Evolutionary conservation across 768 basidiomycete species (phyloP).

Genomic region (Russula foetens): DNA sequence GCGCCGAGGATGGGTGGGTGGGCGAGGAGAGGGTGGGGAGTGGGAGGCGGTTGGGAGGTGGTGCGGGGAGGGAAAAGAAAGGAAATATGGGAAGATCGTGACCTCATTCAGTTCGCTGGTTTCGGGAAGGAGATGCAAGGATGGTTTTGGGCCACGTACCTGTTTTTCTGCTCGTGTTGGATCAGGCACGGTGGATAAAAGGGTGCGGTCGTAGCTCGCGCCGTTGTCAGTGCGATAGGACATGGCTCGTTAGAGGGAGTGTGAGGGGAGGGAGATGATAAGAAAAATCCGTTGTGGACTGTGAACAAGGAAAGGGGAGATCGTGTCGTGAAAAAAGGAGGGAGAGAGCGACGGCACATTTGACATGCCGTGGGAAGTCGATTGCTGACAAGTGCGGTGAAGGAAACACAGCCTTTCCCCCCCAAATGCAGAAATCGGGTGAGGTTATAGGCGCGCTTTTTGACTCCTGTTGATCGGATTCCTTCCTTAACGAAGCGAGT

Average conservation of each 20-base stretch:
- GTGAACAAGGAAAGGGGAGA: no score
- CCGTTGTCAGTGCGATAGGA: not conserved
- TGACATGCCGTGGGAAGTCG: not conserved
- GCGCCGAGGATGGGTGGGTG: no score
- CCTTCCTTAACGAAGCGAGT: no score
- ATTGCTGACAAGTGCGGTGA: no score
- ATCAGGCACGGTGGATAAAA: constrained; percentile 26
- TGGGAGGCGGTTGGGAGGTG: not conserved
- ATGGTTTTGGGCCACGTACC: constrained; percentile 17
- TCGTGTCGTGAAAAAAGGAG: no score
- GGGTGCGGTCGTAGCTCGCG: constrained; percentile 24
- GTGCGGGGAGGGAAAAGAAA: not conserved
- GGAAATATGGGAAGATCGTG: not conserved
- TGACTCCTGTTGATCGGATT: no score
- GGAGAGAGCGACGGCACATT: not conserved
- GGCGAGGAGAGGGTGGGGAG: not conserved
- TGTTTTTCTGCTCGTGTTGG: constrained; percentile 28
- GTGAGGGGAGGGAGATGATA: no score
- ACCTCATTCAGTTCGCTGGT: not conserved
- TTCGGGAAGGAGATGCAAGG: not conserved
- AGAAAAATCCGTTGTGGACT: not conserved
- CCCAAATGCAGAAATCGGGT: no score
- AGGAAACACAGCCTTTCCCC: no score
- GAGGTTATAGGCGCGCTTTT: no score
- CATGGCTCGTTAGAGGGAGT: constrained; percentile 5